phyloP scores from a whole-genome alignment of 73 alveolate species.

The Blepharisma stoltei region DNA sequence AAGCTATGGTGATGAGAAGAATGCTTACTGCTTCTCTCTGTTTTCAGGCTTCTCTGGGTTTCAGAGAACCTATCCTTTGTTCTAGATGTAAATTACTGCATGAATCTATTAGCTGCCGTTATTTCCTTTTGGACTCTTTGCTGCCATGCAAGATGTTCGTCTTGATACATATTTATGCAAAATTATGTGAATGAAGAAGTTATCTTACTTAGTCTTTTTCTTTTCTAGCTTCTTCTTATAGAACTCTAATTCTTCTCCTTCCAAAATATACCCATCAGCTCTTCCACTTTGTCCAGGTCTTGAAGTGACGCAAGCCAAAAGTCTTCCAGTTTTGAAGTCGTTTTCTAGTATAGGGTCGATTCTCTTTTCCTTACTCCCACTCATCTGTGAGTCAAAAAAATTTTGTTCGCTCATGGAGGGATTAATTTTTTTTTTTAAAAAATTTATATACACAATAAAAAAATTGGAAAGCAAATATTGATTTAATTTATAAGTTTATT shows the following conservation, averaged over 20 bases:
- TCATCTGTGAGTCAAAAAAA: too few species aligned
- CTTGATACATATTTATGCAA: not conserved
- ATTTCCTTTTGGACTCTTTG: slow-evolving; percentile 29
- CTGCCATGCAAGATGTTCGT: slow-evolving; percentile 27
- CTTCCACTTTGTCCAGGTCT: slow-evolving; percentile 96
- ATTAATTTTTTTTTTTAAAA: too few species aligned
- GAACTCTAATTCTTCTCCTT: slow-evolving; percentile 93
- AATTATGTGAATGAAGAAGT: too few species aligned
- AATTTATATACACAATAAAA: too few species aligned
- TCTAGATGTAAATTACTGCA: not conserved
- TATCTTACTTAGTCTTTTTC: too few species aligned
- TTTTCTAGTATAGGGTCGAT: too few species aligned
- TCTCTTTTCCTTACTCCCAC: too few species aligned
- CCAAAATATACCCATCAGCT: slow-evolving; percentile 92
- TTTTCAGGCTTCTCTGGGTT: not conserved
- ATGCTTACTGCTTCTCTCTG: slow-evolving; percentile 7
- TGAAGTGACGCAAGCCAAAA: slow-evolving; percentile 85
- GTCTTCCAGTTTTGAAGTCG: slow-evolving; percentile 34
- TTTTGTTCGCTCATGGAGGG: too few species aligned
- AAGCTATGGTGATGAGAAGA: not conserved
- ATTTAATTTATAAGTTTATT: too few species aligned
- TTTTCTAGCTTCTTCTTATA: slow-evolving; percentile 75
- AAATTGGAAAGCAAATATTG: too few species aligned
- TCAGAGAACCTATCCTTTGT: not conserved
- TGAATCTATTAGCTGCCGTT: slow-evolving; percentile 21